A percentile compares a stretch with the other conserved stretches of the same genome.
phyloP scores from a whole-genome alignment of 2,329 filamentous ascomycete species.

The Mariannaea sp. region DNA sequence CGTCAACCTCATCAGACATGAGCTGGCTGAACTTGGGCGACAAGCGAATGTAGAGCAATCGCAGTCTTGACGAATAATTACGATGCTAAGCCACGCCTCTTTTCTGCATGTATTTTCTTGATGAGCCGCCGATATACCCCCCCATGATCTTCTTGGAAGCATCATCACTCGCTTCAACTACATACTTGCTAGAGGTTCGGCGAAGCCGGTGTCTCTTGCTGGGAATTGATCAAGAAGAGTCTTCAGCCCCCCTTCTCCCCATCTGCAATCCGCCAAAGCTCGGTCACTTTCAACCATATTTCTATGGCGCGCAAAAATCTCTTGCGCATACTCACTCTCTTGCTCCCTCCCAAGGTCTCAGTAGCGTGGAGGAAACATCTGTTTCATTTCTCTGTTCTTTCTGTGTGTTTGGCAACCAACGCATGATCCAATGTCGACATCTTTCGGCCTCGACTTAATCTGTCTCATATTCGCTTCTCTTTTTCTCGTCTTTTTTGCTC shows the following conservation, averaged over 20 bases:
- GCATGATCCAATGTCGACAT: slow-evolving; percentile 39
- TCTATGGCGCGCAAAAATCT: background rate
- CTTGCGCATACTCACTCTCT: slow-evolving; percentile 17
- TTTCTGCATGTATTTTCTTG: slow-evolving; percentile 12
- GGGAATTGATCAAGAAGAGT: slow-evolving; percentile 9
- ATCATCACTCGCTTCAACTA: slow-evolving; percentile 4
- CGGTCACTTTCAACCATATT: slow-evolving; percentile 19
- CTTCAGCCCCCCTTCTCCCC: background rate
- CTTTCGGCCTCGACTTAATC: slow-evolving; percentile 41
- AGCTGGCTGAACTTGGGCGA: slow-evolving; percentile 78
- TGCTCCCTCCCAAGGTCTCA: slow-evolving; percentile 2
- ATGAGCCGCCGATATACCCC: slow-evolving; percentile 30
- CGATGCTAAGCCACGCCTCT: slow-evolving; percentile 23
- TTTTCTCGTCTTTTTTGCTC: slow-evolving; percentile 28
- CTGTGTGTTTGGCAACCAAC: slow-evolving; percentile 29
- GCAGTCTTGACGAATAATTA: slow-evolving; percentile 24
- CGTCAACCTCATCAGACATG: slow-evolving; percentile 67
- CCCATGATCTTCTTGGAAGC: slow-evolving; percentile 21
- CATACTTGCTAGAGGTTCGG: slow-evolving; percentile 7
- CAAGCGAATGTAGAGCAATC: slow-evolving; percentile 35
- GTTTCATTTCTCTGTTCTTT: slow-evolving; percentile 24
- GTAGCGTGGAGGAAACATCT: background rate
- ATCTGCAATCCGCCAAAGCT: background rate
- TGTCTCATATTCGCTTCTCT: slow-evolving; percentile 38
- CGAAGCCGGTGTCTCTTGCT: slow-evolving; percentile 8